Conservation (phyloP, 352 stramenopile species). For the Globisporangium polare region DNA sequence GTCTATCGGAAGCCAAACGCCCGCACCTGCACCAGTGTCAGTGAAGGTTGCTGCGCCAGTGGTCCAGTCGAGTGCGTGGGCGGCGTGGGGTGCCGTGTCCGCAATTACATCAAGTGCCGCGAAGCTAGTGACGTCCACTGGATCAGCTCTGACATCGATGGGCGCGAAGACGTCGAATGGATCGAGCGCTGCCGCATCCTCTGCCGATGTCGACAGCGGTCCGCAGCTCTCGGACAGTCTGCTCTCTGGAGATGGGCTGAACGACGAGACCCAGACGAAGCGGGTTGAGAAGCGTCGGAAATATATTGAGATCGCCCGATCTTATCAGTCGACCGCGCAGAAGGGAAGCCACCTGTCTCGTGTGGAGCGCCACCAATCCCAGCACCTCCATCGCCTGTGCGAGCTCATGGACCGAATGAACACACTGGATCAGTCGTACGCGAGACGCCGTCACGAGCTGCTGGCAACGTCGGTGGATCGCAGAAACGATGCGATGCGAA, state of each 20-base stretch:
- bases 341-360: slow-evolving; percentile 67
- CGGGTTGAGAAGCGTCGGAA: slow-evolving; percentile 49
- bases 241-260: slow-evolving; percentile 11
- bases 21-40: slow-evolving; percentile 12
- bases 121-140: slow-evolving; percentile 73
- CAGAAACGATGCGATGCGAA: slow-evolving; percentile 21
- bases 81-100: slow-evolving; percentile 66
- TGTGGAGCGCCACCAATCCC: slow-evolving; percentile 51
- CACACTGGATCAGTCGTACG: slow-evolving; percentile 50
- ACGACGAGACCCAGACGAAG: slow-evolving; percentile 16
- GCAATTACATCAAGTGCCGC: slow-evolving; percentile 68
- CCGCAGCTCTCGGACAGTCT: slow-evolving; percentile 64
- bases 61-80: slow-evolving; percentile 42
- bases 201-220: slow-evolving; percentile 10
- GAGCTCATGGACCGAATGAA: slow-evolving; percentile 75
- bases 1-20: slow-evolving; percentile 12
- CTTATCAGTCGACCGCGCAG: slow-evolving; percentile 52
- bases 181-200: slow-evolving; percentile 10
- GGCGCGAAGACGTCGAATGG: slow-evolving; percentile 29
- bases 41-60: slow-evolving; percentile 13
- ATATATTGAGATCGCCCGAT: slow-evolving; percentile 62
- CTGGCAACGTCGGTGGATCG: slow-evolving; percentile 27
- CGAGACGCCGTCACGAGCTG: slow-evolving; percentile 29
- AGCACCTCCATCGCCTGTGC: slow-evolving; percentile 67
- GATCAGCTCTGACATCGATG: slow-evolving; percentile 42